Evolutionary conservation across 2,329 filamentous ascomycete species (phyloP), one percentile per base, ranked within the genome.

Genomic region (Sarocladiaceae sp.): DNA sequence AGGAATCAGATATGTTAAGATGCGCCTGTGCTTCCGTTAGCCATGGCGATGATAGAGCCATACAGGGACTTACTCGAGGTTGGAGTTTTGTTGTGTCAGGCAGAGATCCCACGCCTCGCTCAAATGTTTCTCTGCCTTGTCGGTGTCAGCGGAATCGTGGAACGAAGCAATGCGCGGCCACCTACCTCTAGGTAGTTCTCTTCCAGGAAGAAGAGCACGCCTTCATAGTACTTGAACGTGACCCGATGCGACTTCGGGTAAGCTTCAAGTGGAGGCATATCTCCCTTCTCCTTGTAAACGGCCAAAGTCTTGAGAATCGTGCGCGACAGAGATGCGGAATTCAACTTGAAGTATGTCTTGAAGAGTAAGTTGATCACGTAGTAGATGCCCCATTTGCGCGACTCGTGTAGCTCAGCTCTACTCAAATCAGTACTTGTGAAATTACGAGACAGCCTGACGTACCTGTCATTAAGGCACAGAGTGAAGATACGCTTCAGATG

Each of bases 311-410:
- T 89, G 44, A 99, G 76, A 48, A 97, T 86, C 58, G 94, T 97
- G 66, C 94, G 91, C 17, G 87, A 96, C 18, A 97, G 76, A n/a
- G 84, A 85, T 53, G 95, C 87, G 29, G 88, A 89, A 71, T 96
- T 96, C 57, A 97, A 77, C 74, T 90, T 95, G 76, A 99, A 99
- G 69, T 97, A 97, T 1, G 92, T 97, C 71, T 97, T 97, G 82
- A 99, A 99, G 13, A 97, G 77, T 7, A 99, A 79, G 65, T 96
- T 97, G 63, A 92, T 90, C 58, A 93, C 86, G 67, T 91, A 92
- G 73, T 99, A 99, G 46, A 96, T 88, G 6, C 90, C 95, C 94
- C 94, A 99, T 80, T 97, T 99, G 52, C 94, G 84, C 8, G 93
- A 97, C 62, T 96, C 88, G 63, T 91, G 84, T 40, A 97, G 75